phyloP scores from a whole-genome alignment of 495 filamentous ascomycete species.

The Amphirosellinia nigrospora region DNA sequence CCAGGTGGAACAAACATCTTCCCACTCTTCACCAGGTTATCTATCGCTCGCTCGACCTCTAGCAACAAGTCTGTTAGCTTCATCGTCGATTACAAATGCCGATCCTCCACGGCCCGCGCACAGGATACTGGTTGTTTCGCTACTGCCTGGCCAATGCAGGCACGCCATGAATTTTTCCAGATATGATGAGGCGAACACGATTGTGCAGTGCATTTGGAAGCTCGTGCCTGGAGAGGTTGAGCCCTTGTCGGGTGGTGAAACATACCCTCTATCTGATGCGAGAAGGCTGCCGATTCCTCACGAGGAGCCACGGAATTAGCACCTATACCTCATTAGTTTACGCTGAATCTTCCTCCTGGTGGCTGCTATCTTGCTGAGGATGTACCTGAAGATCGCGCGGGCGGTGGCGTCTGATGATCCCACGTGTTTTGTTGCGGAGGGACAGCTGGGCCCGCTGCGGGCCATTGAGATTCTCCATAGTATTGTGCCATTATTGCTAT shows the following conservation, averaged over 20 bases:
- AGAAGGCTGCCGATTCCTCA: slow-evolving; percentile 81
- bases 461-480: slow-evolving; percentile 87
- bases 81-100: neutral
- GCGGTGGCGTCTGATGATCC: slow-evolving; percentile 86
- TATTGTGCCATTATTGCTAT: slow-evolving; percentile 54
- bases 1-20: slow-evolving; percentile 80
- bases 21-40: slow-evolving; percentile 94
- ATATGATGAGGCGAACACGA: neutral
- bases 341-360: neutral
- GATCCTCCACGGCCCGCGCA: slow-evolving; percentile 7
- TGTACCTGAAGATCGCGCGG: slow-evolving; percentile 68
- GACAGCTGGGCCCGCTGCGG: slow-evolving; percentile 60
- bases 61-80: slow-evolving; percentile 37
- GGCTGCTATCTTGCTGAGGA: neutral
- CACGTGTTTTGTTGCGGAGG: slow-evolving; percentile 65
- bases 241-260: slow-evolving; percentile 27
- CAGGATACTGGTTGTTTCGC: slow-evolving; percentile 13
- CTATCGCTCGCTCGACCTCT: slow-evolving; percentile 97
- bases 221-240: neutral
- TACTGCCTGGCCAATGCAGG: neutral
- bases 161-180: neutral
- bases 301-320: slow-evolving; percentile 77
- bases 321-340: slow-evolving; percentile 56
- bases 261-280: slow-evolving; percentile 91
- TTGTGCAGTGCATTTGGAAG: slow-evolving; percentile 14